Percentiles rank a stretch among this genome's conserved stretches.
phyloP scores from a whole-genome alignment of 495 filamentous ascomycete species.

The Clavariopsis aquatica region DNA sequence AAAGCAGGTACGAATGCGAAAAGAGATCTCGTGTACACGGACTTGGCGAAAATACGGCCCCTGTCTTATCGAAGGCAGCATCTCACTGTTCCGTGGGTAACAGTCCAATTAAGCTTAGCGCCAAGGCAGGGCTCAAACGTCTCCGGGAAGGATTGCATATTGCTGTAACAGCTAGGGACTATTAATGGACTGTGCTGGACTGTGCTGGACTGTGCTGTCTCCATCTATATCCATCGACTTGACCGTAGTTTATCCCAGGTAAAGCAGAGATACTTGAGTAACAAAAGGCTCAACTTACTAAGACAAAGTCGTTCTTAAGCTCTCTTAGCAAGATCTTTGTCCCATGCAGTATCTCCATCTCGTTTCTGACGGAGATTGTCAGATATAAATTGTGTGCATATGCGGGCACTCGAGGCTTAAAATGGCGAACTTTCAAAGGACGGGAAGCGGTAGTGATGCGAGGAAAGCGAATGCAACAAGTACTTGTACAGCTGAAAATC shows the following conservation, averaged over 20 bases:
- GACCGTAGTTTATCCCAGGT: not conserved
- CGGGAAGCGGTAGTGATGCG: not conserved
- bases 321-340: too few relatives aligned
- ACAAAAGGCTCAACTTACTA: not conserved
- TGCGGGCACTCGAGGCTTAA: not conserved
- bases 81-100: not conserved
- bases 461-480: constrained; percentile 5
- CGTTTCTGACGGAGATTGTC: not conserved
- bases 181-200: not conserved
- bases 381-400: not conserved
- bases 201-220: not conserved
- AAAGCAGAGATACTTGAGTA: not conserved
- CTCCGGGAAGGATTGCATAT: not conserved
- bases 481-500: constrained; percentile 5
- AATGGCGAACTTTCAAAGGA: not conserved
- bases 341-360: not conserved
- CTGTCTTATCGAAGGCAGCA: not conserved
- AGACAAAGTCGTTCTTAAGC: not conserved
- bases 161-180: constrained; percentile 6
- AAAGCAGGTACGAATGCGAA: constrained; percentile 25
- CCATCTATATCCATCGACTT: not conserved
- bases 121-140: constrained; percentile 26
- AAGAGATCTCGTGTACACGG: constrained; percentile 19
- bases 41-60: constrained; percentile 10
- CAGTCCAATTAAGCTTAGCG: constrained; percentile 3